Percentiles rank a stretch among this genome's conserved stretches.
These are phyloP conservation scores for Hypoxylon sp. DNA, from an alignment of 2,329 filamentous ascomycete species.

Conservation along the genomic window DNA sequence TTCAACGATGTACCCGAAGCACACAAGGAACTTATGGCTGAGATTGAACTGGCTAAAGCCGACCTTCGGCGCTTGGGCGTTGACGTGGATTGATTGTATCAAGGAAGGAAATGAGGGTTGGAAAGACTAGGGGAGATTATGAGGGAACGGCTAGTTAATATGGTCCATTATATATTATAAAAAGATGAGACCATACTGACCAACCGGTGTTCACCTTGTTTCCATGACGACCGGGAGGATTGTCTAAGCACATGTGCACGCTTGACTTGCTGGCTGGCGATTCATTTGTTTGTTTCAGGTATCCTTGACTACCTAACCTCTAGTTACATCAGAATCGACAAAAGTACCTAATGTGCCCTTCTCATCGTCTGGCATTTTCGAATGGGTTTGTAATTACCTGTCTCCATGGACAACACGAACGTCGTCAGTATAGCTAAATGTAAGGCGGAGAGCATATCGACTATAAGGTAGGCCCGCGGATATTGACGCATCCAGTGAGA, in stretches of 20 bases:
- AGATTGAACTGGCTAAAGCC: constrained; percentile 83
- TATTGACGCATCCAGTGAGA: background rate
- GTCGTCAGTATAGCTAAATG: constrained; percentile 4
- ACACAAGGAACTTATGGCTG: constrained; percentile 87
- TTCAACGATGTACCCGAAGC: constrained; percentile 97
- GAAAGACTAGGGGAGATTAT: background rate
- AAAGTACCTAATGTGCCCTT: background rate
- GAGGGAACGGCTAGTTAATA: background rate
- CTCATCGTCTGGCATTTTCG: background rate
- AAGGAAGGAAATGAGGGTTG: background rate
- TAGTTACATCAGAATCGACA: constrained; percentile 17
- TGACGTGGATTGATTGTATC: constrained; percentile 76
- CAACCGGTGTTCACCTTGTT: background rate
- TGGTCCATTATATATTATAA: background rate
- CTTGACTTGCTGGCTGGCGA: background rate
- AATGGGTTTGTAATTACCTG: background rate
- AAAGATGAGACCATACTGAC: background rate
- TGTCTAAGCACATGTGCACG: background rate
- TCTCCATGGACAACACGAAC: background rate
- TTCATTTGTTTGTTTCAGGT: background rate
- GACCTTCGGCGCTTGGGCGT: constrained; percentile 83
- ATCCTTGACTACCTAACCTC: constrained; percentile 1
- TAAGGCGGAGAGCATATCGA: background rate
- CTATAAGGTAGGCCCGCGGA: background rate
- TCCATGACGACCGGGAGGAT: background rate